phyloP scores from a whole-genome alignment of 176 grass and related monocot genomes.

The Oryza punctata region DNA sequence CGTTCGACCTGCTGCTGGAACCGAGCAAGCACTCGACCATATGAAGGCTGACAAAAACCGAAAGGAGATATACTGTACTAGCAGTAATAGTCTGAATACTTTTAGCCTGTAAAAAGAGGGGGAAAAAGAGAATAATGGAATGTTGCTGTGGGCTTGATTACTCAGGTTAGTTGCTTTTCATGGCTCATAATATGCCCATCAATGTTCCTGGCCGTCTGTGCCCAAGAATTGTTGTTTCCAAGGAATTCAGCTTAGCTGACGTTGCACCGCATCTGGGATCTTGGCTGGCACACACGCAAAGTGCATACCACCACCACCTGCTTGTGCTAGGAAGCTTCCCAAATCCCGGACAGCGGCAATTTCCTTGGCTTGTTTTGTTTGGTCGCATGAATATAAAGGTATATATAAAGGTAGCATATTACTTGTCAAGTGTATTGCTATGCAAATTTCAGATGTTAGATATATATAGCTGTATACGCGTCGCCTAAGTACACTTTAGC shows the following conservation, averaged over 20 bases:
- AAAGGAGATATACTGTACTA: background rate
- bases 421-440: background rate
- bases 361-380: background rate
- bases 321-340: background rate
- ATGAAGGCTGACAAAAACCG: constrained; percentile 17
- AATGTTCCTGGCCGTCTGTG: too few relatives aligned
- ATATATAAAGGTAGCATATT: background rate
- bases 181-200: background rate
- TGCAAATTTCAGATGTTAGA: background rate
- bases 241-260: too few relatives aligned
- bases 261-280: too few relatives aligned
- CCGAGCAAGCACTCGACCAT: constrained; percentile 45
- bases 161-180: background rate
- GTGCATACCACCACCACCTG: too few relatives aligned
- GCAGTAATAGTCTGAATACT: background rate
- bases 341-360: background rate
- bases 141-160: background rate
- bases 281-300: too few relatives aligned
- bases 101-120: background rate
- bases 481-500: background rate
- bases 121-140: background rate
- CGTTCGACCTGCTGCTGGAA: constrained; percentile 64
- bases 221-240: too few relatives aligned
- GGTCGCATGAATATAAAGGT: background rate
- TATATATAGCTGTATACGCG: background rate